Conservation (phyloP, 1,284 basidiomycete genomes). For the Sanguinoderma infundibulare region DNA sequence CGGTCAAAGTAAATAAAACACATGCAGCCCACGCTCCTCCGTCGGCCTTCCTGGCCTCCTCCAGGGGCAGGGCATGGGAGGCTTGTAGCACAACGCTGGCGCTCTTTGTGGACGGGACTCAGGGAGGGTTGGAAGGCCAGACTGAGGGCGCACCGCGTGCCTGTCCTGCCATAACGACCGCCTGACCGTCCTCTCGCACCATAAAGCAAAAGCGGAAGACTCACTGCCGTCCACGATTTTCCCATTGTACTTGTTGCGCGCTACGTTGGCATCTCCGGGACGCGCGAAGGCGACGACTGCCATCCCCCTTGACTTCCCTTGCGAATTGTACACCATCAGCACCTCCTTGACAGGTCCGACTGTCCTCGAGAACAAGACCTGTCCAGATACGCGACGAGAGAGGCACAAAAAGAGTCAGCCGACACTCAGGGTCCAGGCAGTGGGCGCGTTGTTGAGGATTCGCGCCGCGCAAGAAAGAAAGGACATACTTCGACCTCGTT, state of each 20-base stretch:
- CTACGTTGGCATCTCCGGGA: slow-evolving; percentile 60
- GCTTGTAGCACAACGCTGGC: background rate
- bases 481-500: slow-evolving; percentile 66
- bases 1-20: too few relatives aligned
- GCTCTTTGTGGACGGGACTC: background rate
- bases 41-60: too few relatives aligned
- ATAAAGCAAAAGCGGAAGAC: slow-evolving; percentile 33
- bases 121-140: background rate
- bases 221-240: slow-evolving; percentile 77
- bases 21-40: too few relatives aligned
- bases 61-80: too few relatives aligned
- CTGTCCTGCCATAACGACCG: background rate
- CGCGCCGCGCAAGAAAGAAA: background rate
- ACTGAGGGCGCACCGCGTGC: background rate
- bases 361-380: slow-evolving; percentile 77
- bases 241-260: slow-evolving; percentile 69
- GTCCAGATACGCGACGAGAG: slow-evolving; percentile 2
- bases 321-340: slow-evolving; percentile 73
- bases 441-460: slow-evolving; percentile 2
- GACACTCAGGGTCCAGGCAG: background rate
- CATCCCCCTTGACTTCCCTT: slow-evolving; percentile 76
- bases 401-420: background rate
- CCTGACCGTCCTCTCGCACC: background rate
- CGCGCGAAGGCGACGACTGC: slow-evolving; percentile 70
- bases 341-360: slow-evolving; percentile 72